These are phyloP conservation scores for Colletotrichum echinochloae DNA, from an alignment of 2,329 filamentous ascomycete species.

Conservation along the genomic window DNA sequence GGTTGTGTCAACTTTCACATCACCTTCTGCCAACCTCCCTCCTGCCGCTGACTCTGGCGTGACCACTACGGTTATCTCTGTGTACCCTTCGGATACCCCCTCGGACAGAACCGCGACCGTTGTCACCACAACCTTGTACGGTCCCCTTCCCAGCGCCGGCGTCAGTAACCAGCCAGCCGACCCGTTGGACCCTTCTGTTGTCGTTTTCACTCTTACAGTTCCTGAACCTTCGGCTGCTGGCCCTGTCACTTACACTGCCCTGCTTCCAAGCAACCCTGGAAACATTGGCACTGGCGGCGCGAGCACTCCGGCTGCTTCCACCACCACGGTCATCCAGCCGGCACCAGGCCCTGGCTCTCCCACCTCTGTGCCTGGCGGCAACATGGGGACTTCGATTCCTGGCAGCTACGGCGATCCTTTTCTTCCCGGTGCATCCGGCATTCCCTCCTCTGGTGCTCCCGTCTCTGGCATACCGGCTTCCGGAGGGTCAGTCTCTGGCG, in stretches of 20 bases:
- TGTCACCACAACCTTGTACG: slow-evolving; percentile 43
- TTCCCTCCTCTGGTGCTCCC: not conserved
- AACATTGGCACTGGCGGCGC: not conserved
- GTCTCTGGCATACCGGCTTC: not conserved
- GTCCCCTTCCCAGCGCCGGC: slow-evolving; percentile 48
- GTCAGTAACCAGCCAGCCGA: slow-evolving; percentile 47
- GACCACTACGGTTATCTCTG: not conserved
- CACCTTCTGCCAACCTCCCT: slow-evolving; percentile 35
- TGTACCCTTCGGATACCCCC: not conserved
- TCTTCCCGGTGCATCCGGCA: slow-evolving; percentile 9
- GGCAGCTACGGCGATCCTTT: slow-evolving; percentile 26
- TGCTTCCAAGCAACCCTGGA: not conserved
- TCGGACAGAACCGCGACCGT: slow-evolving; percentile 17
- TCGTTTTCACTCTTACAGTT: slow-evolving; percentile 44
- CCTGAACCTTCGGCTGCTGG: slow-evolving; percentile 1
- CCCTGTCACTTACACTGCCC: slow-evolving; percentile 2
- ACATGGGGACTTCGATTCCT: not conserved
- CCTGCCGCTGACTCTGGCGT: slow-evolving; percentile 25
- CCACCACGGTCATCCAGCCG: slow-evolving; percentile 12
- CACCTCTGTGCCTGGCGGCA: not conserved
- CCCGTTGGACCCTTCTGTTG: slow-evolving; percentile 38
- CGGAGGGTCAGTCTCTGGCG: not conserved
- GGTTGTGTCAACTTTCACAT: slow-evolving; percentile 51
- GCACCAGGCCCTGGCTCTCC: not conserved
- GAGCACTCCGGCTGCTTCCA: slow-evolving; percentile 15